These are phyloP conservation scores for Tremella mesenterica DNA, from an alignment of 768 basidiomycete species.

Conservation along the genomic window DNA sequence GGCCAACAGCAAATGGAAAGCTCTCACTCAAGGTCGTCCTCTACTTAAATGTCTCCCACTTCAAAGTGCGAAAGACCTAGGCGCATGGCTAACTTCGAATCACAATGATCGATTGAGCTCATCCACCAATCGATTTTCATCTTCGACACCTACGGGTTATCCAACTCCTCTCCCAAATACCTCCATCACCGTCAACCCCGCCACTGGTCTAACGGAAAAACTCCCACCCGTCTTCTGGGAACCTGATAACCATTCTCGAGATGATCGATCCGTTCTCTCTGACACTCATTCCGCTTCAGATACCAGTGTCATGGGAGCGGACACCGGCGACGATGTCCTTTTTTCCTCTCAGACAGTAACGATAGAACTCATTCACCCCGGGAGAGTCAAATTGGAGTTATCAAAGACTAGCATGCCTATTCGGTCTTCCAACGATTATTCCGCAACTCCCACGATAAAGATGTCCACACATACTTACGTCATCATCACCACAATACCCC, in stretches of 20 bases:
- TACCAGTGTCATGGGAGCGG: constrained; percentile 11
- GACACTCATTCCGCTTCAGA: constrained; percentile 9
- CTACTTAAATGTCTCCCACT: constrained; percentile 32
- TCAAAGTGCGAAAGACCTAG: constrained; percentile 23
- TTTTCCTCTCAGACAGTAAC: constrained; percentile 11
- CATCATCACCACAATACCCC: constrained; percentile 34
- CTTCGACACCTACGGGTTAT: background rate
- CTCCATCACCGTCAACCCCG: background rate
- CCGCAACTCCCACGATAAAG: background rate
- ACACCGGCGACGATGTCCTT: constrained; percentile 5
- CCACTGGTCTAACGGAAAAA: background rate
- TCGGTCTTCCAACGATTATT: constrained; percentile 1
- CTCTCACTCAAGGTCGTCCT: constrained; percentile 15
- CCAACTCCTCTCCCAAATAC: background rate
- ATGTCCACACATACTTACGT: constrained; percentile 24
- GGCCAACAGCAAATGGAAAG: constrained; percentile 29
- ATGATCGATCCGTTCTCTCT: constrained; percentile 19
- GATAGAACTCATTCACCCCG: constrained; percentile 21
- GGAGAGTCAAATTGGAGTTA: constrained; percentile 21
- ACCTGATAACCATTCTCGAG: constrained; percentile 23
- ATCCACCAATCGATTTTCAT: background rate
- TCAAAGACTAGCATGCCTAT: constrained; percentile 30
- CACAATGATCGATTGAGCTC: background rate
- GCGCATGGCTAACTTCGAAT: constrained; percentile 30
- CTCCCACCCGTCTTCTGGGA: constrained; percentile 24